Conservation (phyloP, 768 basidiomycete species). For the Mycena indigotica region DNA sequence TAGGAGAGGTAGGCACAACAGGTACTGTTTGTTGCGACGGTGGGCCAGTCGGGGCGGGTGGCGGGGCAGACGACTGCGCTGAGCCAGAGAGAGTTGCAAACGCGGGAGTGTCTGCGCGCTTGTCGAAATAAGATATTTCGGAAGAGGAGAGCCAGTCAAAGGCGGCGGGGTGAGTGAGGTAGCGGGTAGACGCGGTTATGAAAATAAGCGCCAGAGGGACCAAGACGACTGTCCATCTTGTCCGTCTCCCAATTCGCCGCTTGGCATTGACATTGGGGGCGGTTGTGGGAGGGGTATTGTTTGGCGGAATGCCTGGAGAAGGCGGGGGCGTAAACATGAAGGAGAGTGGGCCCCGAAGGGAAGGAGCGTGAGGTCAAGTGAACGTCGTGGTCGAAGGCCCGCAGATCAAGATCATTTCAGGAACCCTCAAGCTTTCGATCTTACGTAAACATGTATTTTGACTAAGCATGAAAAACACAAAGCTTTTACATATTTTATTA, state of each 20-base stretch:
- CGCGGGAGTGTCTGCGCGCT: too few species aligned
- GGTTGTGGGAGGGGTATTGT: too few species aligned
- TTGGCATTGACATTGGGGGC: too few species aligned
- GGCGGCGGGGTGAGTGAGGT: slow-evolving; percentile 47
- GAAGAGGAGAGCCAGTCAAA: slow-evolving; percentile 47
- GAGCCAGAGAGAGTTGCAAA: too few species aligned
- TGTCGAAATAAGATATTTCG: too few species aligned
- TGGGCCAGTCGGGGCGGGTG: slow-evolving; percentile 20
- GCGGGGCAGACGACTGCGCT: slow-evolving; percentile 6
- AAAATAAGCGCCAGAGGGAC: slow-evolving; percentile 58
- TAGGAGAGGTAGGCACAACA: slow-evolving; percentile 52
- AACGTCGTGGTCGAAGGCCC: slow-evolving; percentile 9
- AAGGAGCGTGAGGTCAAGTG: slow-evolving; percentile 14
- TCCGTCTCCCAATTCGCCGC: slow-evolving; percentile 33
- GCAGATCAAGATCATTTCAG: too few species aligned
- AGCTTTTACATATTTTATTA: too few species aligned
- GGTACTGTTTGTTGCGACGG: slow-evolving; percentile 39
- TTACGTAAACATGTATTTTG: not conserved
- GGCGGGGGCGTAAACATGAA: slow-evolving; percentile 38
- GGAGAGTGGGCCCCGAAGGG: slow-evolving; percentile 6
- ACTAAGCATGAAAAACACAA: too few species aligned
- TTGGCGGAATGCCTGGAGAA: slow-evolving; percentile 33
- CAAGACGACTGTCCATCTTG: slow-evolving; percentile 54
- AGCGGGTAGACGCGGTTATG: slow-evolving; percentile 56
- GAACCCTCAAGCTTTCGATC: too few species aligned